Base-by-base conservation (phyloP, 2,329 filamentous ascomycete species). In the Colletotrichum australisinense region DNA sequence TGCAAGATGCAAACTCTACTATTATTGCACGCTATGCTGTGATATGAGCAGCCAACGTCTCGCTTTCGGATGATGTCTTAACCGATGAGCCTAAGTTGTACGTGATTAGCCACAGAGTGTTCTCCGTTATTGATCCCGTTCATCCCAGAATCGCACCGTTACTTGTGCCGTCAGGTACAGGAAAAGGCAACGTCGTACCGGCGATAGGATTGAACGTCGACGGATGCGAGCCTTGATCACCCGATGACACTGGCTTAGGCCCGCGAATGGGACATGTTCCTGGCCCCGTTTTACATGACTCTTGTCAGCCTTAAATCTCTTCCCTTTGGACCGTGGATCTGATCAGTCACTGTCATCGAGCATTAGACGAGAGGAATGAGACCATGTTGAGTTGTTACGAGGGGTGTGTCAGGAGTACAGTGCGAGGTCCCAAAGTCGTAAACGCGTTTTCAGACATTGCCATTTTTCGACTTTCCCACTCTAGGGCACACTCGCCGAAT, bases 1-100 rank as follows among this genome's bases (percentile, higher is more conserved):
- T 59, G 57, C 46, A 60, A 58, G 26, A 57, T 57, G 28, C 9
- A 49, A 68, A 63, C 35, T 46, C 24, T 57, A 22, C 64, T 38
- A 22, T 56, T 52, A 30, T 55, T 28, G 4, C 32, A n/a, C n/a
- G 32, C 26, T 11, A 3, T 38, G 35, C 38, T 24, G 2, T 24
- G 11, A 24, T 24, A 22, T 35, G 16, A 4, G 35, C 16, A 5
- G 49, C 16, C 35, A 24, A 19, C 30, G 19, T 32, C 22, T 26
- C 52, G 65, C 14, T 24, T 63, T 42, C 65, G 65, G 69, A 58
- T 58, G 52, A 16, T 38, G 2, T 5, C 4, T 19, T 22, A 11
- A 49, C 52, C 57, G 52, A n/a, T 0, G 32, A 9, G 19, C n/a
- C 16, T n/a, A 16, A 16, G 9, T 32, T 12, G n/a, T 14, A 22